Evolutionary conservation across 306 rosid species (phyloP).

Genomic region (Casuarina cunninghamiana): DNA sequence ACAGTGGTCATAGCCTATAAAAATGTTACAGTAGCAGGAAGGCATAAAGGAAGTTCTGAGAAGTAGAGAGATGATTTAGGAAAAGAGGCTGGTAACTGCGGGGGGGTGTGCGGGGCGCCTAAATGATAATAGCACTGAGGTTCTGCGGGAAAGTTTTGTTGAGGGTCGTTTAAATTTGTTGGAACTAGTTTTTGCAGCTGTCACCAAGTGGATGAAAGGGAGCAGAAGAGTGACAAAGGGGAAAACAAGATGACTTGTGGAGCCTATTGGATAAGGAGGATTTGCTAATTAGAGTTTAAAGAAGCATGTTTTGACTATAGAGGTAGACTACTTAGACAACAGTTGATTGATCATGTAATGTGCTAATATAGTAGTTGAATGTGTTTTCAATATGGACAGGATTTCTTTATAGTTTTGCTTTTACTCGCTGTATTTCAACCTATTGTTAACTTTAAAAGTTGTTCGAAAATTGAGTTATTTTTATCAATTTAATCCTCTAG

Average conservation of each 20-base stretch:
- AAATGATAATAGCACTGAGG: not conserved
- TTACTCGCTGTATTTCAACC: not conserved
- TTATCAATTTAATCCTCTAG: too few relatives aligned
- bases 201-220: not conserved
- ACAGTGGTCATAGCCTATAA: not conserved
- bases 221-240: not conserved
- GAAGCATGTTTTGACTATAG: not conserved
- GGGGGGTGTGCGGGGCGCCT: not conserved
- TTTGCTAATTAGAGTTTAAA: not conserved
- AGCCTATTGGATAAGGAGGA: not conserved
- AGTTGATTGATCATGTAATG: not conserved
- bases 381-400: not conserved
- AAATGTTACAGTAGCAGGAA: not conserved
- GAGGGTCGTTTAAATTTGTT: not conserved
- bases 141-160: not conserved
- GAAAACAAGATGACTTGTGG: not conserved
- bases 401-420: not conserved
- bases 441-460: not conserved
- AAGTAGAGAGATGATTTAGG: not conserved
- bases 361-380: not conserved
- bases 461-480: too few relatives aligned
- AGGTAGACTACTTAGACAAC: not conserved
- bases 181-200: not conserved
- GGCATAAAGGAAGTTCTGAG: not conserved
- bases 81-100: not conserved